Evolutionary conservation across 495 filamentous ascomycete species (phyloP).

Genomic region (Penicillium ucsense): DNA sequence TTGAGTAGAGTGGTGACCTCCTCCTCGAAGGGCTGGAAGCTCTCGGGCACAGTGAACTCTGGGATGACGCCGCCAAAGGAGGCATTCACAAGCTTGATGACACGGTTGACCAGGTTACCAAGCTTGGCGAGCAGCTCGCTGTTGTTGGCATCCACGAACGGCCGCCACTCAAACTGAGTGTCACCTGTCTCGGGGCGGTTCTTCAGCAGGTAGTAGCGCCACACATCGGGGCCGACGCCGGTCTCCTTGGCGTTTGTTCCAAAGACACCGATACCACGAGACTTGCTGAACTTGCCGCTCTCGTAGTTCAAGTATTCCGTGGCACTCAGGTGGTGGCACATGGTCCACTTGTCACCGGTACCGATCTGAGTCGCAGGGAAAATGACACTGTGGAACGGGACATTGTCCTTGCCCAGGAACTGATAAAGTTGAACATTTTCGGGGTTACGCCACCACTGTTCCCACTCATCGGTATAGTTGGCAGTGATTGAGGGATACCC

Average conservation of each 20-base stretch:
- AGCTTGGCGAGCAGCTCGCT: slow-evolving; percentile 82
- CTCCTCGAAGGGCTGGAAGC: slow-evolving; percentile 35
- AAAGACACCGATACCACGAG: slow-evolving; percentile 80
- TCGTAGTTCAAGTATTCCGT: slow-evolving; percentile 98
- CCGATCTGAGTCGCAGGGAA: slow-evolving; percentile 85
- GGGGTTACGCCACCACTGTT: slow-evolving; percentile 90
- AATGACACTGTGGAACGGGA: slow-evolving; percentile 84
- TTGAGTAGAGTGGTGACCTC: slow-evolving; percentile 53
- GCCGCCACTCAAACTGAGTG: slow-evolving; percentile 79
- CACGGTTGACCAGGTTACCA: slow-evolving; percentile 88
- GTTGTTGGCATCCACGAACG: slow-evolving; percentile 82
- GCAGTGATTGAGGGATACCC: slow-evolving; percentile 94
- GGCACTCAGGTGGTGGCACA: slow-evolving; percentile 77
- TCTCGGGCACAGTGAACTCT: slow-evolving; percentile 43
- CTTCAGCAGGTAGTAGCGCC: slow-evolving; percentile 86
- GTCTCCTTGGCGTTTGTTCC: slow-evolving; percentile 82
- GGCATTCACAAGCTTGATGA: slow-evolving; percentile 82
- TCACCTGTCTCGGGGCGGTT: slow-evolving; percentile 85
- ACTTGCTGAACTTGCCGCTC: slow-evolving; percentile 92
- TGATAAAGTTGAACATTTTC: slow-evolving; percentile 86
- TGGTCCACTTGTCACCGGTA: slow-evolving; percentile 79
- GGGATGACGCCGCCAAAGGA: slow-evolving; percentile 63
- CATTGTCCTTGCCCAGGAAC: slow-evolving; percentile 98
- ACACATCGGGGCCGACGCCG: slow-evolving; percentile 76
- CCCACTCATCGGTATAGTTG: slow-evolving; percentile 84